These are phyloP conservation scores for Xylaria hypoxylon DNA, from an alignment of 2,329 filamentous ascomycete genomes.

Conservation along the genomic window DNA sequence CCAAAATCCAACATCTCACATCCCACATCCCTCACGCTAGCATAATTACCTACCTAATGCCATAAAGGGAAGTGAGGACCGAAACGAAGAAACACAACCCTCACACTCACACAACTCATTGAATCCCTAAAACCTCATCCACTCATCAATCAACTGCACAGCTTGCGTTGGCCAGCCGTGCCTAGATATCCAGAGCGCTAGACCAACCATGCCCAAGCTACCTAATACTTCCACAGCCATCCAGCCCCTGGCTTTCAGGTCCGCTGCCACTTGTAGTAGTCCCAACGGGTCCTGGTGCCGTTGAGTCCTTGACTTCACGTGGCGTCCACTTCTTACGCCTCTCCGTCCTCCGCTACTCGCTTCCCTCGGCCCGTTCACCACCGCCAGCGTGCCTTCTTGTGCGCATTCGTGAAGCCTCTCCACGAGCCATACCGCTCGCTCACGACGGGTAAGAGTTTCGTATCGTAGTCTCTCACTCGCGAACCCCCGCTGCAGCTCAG, in stretches of 20 bases:
- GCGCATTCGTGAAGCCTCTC: conserved; percentile 75
- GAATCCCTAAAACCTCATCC: conserved; percentile 47
- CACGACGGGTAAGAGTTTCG: conserved; percentile 69
- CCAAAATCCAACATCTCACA: neutral
- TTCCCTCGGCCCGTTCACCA: conserved; percentile 56
- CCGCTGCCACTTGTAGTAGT: conserved; percentile 75
- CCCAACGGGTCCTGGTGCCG: conserved; percentile 81
- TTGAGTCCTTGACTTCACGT: conserved; percentile 39
- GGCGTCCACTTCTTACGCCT: conserved; percentile 31
- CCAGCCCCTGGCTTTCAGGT: conserved; percentile 73
- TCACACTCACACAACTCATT: conserved; percentile 34
- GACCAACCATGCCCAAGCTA: conserved; percentile 77
- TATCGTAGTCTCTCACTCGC: conserved; percentile 78
- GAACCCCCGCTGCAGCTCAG: conserved; percentile 81
- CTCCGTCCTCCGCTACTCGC: conserved; percentile 46
- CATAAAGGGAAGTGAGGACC: too few relatives aligned
- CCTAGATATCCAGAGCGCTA: conserved; percentile 71
- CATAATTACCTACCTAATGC: too few relatives aligned
- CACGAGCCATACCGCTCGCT: conserved; percentile 76
- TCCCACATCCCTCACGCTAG: too few relatives aligned
- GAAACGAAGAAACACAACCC: neutral
- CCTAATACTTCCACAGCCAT: conserved; percentile 79
- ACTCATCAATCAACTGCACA: conserved; percentile 47
- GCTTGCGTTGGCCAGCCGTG: conserved; percentile 54
- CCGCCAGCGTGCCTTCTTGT: conserved; percentile 71